These are phyloP conservation scores for Lipomyces starkeyi DNA, from an alignment of 805 yeast species.

Conservation along the genomic window DNA sequence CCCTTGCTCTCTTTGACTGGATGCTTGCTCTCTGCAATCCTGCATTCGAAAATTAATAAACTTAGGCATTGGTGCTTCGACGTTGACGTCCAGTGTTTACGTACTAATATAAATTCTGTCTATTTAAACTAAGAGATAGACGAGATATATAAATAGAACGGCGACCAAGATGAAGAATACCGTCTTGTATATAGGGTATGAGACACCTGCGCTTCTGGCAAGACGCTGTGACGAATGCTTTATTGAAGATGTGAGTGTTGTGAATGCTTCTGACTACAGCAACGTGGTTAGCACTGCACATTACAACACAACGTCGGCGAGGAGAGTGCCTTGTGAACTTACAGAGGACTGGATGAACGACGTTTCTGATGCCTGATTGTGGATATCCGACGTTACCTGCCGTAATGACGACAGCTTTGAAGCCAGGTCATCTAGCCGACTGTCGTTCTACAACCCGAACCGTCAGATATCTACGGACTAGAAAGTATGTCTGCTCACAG, in stretches of 20 bases:
- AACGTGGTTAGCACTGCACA: neutral
- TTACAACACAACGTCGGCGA: neutral
- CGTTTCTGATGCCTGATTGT: constrained; percentile 62
- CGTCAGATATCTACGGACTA: neutral
- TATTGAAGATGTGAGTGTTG: constrained; percentile 50
- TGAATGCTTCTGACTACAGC: constrained; percentile 34
- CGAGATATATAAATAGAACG: constrained; percentile 27
- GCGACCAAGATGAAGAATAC: constrained; percentile 44
- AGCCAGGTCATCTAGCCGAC: constrained; percentile 66
- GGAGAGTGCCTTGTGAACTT: constrained; percentile 18
- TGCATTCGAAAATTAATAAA: neutral
- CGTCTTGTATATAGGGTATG: constrained; percentile 58
- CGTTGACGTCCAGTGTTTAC: neutral
- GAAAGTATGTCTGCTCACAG: neutral
- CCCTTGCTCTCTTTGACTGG: too few species aligned
- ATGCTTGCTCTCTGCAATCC: neutral
- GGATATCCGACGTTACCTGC: constrained; percentile 69
- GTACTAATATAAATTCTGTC: neutral
- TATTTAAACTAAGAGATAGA: constrained; percentile 28
- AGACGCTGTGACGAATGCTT: constrained; percentile 55
- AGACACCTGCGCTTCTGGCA: constrained; percentile 56
- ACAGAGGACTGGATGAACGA: constrained; percentile 50
- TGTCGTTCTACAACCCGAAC: constrained; percentile 58
- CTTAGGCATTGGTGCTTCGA: neutral
- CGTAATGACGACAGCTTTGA: constrained; percentile 68